These are phyloP conservation scores for Volvox carteri DNA, from an alignment of 163 green algal species.

Conservation along the genomic window DNA sequence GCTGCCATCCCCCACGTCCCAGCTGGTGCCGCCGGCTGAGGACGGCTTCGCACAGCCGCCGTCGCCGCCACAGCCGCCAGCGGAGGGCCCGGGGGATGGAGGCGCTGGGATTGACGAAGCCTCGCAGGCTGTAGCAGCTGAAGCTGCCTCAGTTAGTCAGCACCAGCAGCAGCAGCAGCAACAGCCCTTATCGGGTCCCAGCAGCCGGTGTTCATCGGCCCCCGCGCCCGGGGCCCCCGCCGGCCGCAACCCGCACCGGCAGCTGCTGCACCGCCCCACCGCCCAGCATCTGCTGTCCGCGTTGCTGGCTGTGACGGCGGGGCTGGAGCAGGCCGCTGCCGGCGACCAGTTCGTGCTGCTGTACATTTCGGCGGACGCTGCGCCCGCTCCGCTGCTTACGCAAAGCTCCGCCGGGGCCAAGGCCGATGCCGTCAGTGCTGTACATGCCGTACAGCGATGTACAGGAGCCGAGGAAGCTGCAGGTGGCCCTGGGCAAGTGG, in stretches of 20 bases:
- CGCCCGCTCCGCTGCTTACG: not conserved
- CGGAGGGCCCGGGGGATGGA: too few relatives aligned
- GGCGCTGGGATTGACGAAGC: too few relatives aligned
- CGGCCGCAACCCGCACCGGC: slow-evolving; percentile 6
- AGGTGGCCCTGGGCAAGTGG: too few relatives aligned
- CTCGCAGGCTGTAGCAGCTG: not conserved
- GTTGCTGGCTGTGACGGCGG: slow-evolving; percentile 27
- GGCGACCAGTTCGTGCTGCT: slow-evolving; percentile 41
- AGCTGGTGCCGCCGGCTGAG: too few relatives aligned
- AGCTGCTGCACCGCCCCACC: slow-evolving; percentile 38
- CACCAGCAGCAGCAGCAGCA: not conserved
- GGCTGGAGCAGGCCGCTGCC: not conserved
- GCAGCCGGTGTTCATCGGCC: not conserved
- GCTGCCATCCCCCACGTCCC: too few relatives aligned
- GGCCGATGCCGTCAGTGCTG: not conserved
- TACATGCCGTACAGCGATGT: too few relatives aligned
- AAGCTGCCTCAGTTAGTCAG: not conserved
- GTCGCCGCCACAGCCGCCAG: too few relatives aligned
- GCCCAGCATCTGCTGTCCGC: slow-evolving; percentile 29
- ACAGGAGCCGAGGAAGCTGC: too few relatives aligned
- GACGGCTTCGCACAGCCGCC: too few relatives aligned
- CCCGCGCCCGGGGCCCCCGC: not conserved
- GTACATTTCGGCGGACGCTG: slow-evolving; percentile 33
- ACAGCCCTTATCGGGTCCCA: not conserved
- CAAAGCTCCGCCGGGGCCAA: too few relatives aligned